Evolutionary conservation across 2,329 filamentous ascomycete species (phyloP).

Genomic region (Furcasterigmium sp.): DNA sequence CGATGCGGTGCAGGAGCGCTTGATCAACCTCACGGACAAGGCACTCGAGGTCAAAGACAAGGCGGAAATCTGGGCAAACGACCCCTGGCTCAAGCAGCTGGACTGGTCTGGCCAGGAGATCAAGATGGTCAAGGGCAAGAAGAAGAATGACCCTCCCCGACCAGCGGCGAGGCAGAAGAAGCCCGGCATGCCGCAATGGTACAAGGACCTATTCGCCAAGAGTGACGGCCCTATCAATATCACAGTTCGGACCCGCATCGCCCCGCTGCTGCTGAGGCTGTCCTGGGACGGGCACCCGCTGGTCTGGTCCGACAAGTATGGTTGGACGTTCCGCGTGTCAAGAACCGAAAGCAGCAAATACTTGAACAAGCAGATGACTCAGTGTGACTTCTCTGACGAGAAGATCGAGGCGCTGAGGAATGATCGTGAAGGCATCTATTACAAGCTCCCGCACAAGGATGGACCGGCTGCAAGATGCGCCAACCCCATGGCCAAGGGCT

Average conservation of each 20-base stretch:
- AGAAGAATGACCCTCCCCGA: slow-evolving; percentile 73
- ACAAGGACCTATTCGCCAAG: slow-evolving; percentile 79
- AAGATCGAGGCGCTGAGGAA: slow-evolving; percentile 58
- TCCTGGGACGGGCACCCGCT: slow-evolving; percentile 87
- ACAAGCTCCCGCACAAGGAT: slow-evolving; percentile 95
- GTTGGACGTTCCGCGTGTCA: slow-evolving; percentile 85
- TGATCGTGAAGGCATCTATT: slow-evolving; percentile 65
- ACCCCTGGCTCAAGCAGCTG: slow-evolving; percentile 89
- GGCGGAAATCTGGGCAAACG: slow-evolving; percentile 63
- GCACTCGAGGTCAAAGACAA: slow-evolving; percentile 71
- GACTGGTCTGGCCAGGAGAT: slow-evolving; percentile 95
- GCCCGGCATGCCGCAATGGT: slow-evolving; percentile 94
- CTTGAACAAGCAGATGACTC: slow-evolving; percentile 62
- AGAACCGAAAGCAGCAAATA: slow-evolving; percentile 59
- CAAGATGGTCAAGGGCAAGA: slow-evolving; percentile 86
- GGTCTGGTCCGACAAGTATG: slow-evolving; percentile 87
- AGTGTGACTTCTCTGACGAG: slow-evolving; percentile 74
- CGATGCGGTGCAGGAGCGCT: slow-evolving; percentile 69
- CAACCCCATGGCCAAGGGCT: slow-evolving; percentile 87
- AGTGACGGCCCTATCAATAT: slow-evolving; percentile 65
- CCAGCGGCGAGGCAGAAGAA: slow-evolving; percentile 83
- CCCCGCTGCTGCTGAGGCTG: slow-evolving; percentile 76
- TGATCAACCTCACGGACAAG: slow-evolving; percentile 69
- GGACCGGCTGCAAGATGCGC: slow-evolving; percentile 79
- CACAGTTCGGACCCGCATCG: slow-evolving; percentile 81